Evolutionary conservation across 805 yeast genomes (phyloP).

Genomic region (Candida orba): DNA sequence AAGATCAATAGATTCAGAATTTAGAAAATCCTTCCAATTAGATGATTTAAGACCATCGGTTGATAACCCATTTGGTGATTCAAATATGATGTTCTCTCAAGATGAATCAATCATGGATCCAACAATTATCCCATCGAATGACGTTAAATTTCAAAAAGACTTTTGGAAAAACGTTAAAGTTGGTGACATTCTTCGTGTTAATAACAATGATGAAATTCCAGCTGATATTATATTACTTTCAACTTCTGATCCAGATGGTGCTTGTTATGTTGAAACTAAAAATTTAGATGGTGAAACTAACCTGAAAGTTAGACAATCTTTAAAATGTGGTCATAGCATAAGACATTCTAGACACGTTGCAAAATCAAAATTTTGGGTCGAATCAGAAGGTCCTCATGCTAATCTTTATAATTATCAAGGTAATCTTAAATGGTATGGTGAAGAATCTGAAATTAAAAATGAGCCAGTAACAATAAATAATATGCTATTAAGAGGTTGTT

Average conservation of each 20-base stretch:
- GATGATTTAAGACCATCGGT: conserved; percentile 19
- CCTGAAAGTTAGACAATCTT: conserved; percentile 66
- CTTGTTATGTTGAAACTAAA: conserved; percentile 51
- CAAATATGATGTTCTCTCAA: conserved; percentile 26
- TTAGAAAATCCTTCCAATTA: conserved; percentile 22
- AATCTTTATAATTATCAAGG: conserved; percentile 75
- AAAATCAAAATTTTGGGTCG: conserved; percentile 56
- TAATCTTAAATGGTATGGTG: conserved; percentile 41
- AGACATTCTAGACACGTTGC: conserved; percentile 42
- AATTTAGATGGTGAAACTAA: conserved; percentile 49
- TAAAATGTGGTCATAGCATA: conserved; percentile 50
- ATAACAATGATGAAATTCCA: conserved; percentile 74
- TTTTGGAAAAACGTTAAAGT: conserved; percentile 70
- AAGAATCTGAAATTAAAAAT: conserved; percentile 30
- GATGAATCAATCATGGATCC: conserved; percentile 50
- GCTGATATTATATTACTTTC: conserved; percentile 65
- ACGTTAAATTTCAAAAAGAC: conserved; percentile 32
- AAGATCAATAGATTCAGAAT: conserved; percentile 33
- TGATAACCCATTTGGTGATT: conserved; percentile 24
- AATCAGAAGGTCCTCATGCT: conserved; percentile 79
- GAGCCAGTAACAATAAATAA: conserved; percentile 69
- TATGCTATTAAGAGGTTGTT: conserved; percentile 65
- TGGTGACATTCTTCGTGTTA: conserved; percentile 67
- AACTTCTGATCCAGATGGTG: conserved; percentile 62
- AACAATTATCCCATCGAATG: conserved; percentile 45